phyloP scores from a whole-genome alignment of 371 early-diverging fungal species.

The Coemansia linderi region DNA sequence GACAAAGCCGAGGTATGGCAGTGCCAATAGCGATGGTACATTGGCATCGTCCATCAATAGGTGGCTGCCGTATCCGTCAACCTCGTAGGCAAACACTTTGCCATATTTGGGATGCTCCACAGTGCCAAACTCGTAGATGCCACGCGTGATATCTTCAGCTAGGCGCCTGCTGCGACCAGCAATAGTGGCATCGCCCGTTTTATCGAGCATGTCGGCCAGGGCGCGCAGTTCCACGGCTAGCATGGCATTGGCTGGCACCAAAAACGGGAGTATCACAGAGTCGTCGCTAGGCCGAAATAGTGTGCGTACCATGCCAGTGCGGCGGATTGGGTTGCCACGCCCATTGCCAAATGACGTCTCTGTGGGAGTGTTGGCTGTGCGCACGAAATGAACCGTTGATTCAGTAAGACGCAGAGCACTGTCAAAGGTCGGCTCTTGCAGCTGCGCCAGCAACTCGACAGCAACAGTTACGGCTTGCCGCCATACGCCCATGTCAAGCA shows the following conservation, averaged over 20 bases:
- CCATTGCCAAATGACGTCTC: constrained; percentile 60
- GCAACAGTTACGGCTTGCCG: neutral
- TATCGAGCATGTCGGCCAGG: constrained; percentile 24
- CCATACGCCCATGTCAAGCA: constrained; percentile 10
- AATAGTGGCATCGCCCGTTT: neutral
- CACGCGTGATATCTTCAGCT: constrained; percentile 53
- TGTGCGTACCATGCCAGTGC: constrained; percentile 59
- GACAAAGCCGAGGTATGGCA: constrained; percentile 62
- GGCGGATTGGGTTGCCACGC: constrained; percentile 55
- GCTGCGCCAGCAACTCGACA: constrained; percentile 7
- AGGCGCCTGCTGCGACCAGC: constrained; percentile 29
- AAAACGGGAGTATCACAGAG: constrained; percentile 59
- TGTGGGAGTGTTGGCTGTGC: constrained; percentile 55
- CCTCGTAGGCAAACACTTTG: constrained; percentile 61
- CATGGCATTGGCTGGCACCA: constrained; percentile 64
- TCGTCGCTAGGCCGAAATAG: constrained; percentile 66
- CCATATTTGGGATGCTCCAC: constrained; percentile 57
- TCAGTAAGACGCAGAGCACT: neutral
- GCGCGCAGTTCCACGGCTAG: constrained; percentile 58
- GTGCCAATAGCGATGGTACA: constrained; percentile 59
- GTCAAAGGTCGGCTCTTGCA: constrained; percentile 24
- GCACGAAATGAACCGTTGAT: constrained; percentile 21
- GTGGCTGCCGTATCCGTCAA: constrained; percentile 63
- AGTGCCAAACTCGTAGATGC: constrained; percentile 57
- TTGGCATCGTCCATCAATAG: constrained; percentile 68